These are phyloP conservation scores for Cochlearia excelsa DNA, from an alignment of 345 rosid species.

Conservation along the genomic window DNA sequence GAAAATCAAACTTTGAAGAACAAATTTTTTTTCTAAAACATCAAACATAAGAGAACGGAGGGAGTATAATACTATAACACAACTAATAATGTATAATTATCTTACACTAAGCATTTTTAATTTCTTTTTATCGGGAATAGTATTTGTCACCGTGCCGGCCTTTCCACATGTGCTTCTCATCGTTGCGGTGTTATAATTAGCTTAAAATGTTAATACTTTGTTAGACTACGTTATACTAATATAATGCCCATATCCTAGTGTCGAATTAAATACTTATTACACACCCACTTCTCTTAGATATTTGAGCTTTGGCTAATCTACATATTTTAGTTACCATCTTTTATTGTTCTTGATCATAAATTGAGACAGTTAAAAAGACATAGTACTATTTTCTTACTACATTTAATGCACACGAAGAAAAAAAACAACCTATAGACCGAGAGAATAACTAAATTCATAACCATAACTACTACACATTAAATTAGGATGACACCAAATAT, in stretches of 20 bases:
- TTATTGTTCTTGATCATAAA: neutral
- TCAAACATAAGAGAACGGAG: too few species aligned
- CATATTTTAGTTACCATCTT: neutral
- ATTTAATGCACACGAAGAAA: neutral
- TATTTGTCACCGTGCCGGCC: slow-evolving; percentile 1
- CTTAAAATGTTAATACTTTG: too few species aligned
- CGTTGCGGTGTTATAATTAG: neutral
- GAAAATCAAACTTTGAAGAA: too few species aligned
- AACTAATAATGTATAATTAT: too few species aligned
- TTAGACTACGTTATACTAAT: neutral
- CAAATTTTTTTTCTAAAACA: too few species aligned
- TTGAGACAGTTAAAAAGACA: neutral
- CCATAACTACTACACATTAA: too few species aligned
- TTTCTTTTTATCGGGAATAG: neutral
- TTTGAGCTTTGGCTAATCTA: slow-evolving; percentile 12
- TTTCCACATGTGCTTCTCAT: slow-evolving; percentile 13
- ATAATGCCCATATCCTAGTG: slow-evolving; percentile 7
- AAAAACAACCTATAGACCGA: too few species aligned
- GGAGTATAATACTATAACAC: too few species aligned
- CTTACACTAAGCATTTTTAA: too few species aligned
- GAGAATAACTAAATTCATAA: too few species aligned
- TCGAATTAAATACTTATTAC: neutral
- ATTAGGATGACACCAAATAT: too few species aligned
- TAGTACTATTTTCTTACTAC: neutral
- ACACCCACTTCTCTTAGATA: slow-evolving; percentile 2